Conservation (phyloP, 441 rosid genomes). For the Croton setiger region DNA sequence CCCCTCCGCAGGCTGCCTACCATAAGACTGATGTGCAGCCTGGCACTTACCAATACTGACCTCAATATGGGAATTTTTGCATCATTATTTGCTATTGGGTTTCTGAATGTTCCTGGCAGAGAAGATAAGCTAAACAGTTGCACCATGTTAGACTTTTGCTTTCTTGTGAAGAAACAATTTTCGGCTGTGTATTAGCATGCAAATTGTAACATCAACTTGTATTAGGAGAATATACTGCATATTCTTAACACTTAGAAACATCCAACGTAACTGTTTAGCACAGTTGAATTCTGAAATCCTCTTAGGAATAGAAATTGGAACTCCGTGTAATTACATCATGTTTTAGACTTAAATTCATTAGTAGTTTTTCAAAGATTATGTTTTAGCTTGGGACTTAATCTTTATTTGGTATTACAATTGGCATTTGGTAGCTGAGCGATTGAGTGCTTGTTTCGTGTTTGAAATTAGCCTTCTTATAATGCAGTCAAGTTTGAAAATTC, state of each 20-base stretch:
- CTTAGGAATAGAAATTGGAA: background rate
- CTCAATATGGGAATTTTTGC: constrained; percentile 28
- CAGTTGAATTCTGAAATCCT: background rate
- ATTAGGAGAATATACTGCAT: constrained; percentile 3
- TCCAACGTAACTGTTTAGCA: background rate
- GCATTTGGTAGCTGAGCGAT: too few relatives aligned
- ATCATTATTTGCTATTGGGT: constrained; percentile 19
- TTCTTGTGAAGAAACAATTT: background rate
- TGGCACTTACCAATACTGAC: constrained; percentile 37
- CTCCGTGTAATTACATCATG: background rate
- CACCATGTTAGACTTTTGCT: background rate
- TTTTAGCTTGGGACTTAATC: too few relatives aligned
- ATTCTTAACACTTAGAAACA: background rate
- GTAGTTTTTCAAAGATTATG: background rate
- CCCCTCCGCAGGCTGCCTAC: constrained; percentile 21
- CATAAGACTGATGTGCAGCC: constrained; percentile 29
- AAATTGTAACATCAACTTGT: constrained; percentile 17
- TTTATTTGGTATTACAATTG: too few relatives aligned
- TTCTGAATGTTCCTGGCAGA: background rate
- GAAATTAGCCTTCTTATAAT: too few relatives aligned
- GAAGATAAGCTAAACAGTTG: constrained; percentile 1
- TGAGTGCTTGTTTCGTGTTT: too few relatives aligned
- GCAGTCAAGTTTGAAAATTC: too few relatives aligned
- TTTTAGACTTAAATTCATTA: background rate
- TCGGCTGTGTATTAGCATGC: constrained; percentile 6